phyloP scores from a whole-genome alignment of 2,329 filamentous ascomycete genomes.

The Ceratocystis huliohia region DNA sequence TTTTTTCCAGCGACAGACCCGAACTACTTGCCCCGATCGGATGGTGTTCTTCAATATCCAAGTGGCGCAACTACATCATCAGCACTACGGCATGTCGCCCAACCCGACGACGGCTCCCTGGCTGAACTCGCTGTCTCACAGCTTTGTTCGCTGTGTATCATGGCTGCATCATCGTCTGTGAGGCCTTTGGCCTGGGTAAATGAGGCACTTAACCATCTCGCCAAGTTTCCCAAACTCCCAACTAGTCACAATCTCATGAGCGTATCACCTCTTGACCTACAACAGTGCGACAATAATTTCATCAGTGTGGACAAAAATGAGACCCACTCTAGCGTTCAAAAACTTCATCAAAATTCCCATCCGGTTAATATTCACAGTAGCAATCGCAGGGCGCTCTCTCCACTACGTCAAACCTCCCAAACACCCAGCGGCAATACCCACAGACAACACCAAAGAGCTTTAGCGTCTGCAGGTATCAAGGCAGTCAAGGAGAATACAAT shows the following conservation, averaged over 20 bases:
- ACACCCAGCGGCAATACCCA: no score
- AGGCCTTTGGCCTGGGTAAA: not conserved
- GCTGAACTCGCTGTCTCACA: not conserved
- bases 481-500: not conserved
- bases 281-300: no score
- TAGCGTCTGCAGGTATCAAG: no score
- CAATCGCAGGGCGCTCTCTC: not conserved
- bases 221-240: not conserved
- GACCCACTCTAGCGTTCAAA: no score
- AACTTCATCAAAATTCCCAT: not conserved
- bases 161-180: not conserved
- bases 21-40: not conserved
- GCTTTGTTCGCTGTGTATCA: not conserved
- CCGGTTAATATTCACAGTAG: not conserved
- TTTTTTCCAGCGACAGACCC: not conserved
- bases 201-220: not conserved
- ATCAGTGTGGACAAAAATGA: no score
- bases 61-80: no score
- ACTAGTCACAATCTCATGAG: not conserved
- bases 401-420: no score
- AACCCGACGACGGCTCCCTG: no score
- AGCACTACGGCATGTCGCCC: no score
- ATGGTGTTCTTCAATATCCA: no score
- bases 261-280: no score
- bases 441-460: no score